Evolutionary conservation across 2,329 filamentous ascomycete genomes (phyloP), one percentile per base, ranked within the genome.

Genomic region (Pseudocercospora pini-densiflorae): DNA sequence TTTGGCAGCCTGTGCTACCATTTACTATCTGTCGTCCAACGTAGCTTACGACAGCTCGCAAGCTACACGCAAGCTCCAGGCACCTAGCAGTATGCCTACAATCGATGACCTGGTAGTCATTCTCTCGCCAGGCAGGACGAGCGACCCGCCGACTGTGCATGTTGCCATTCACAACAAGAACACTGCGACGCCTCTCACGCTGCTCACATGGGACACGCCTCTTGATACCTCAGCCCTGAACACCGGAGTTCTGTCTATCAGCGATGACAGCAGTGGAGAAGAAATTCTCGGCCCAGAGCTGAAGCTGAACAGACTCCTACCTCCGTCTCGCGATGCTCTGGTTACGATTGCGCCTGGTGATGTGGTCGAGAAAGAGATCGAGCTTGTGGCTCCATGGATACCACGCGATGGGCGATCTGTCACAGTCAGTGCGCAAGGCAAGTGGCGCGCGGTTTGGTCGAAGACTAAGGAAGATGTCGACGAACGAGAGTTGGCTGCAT

Each of bases 121-220:
- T 5, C 59, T 66, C n/a, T 66, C 64, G 23, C 58, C 10, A 14
- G n/a, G 55, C 55, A 60, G 43, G 51, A 53, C 31, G 51, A 59
- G 54, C 29, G 23, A 10, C 54, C 64, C 23, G 27, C 58, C 64
- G 23, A 62, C 59, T 1, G 58, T 81, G 12, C 72, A 76, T 14
- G 73, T 81, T 23, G 79, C 76, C 0, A 69, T 81, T 57, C 75
- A 76, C 9, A 82, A 81, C 63, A 73, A 71, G 45, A 74, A 74
- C 51, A 74, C 76, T 1, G 68, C 72, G 8, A 74, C 74, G 1
- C 70, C 77, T 1, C 76, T 78, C 63, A 79, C 80, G 0, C 59
- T 82, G 7, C 70, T 82, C 19, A 77, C 74, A 68, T 82, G 80
- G 80, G 75, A 77, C 55, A 79, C 79, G 1, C 80, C 80, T 5